Evolutionary conservation across 371 early-diverging fungal genomes (phyloP), one percentile per base, ranked within the genome.

Genomic region (Zychaea mexicana): DNA sequence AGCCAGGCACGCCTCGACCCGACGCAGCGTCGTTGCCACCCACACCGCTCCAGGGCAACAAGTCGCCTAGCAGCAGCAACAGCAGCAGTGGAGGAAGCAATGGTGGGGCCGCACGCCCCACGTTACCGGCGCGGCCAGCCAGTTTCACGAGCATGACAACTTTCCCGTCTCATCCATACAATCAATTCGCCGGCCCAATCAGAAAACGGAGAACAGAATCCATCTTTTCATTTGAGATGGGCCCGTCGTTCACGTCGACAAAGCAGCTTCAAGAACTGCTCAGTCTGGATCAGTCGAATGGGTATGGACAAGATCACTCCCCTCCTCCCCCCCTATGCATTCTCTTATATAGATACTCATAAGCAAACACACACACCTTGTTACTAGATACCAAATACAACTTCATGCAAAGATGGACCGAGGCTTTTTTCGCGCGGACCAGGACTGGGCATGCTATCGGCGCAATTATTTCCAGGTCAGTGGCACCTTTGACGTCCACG

Each of bases 391-490:
- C 62, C 79, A 82, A 47, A 57, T 85, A 52, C 78, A 78, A 28
- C 72, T 89, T 27, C 72, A 85, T 55, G 86, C 86, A 52, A 90
- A 90, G 57, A 84, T 93, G 57, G 92, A 91, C 65, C 85, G 87
- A 38, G 92, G 92, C 1, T 92, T 89, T 72, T 89, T 89, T 67
- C 65, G 88, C 58, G 88, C 90, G 17, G 83, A 87, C 30, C 86
- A 85, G 55, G 85, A 86, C 62, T 95, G 94, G 95, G 91, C 93
- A 2, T 94, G 95, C 71, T 94, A 94, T 74, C 87, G 95, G 26
- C 87, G 95, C 66, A 94, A 94, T 63, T 94, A 94, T 73, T 92
- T 94, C 63, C 92, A 94, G 72, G 84, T 94, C 46, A 90, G 90
- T 66, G 74, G 83, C 36, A 79, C 88, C 2, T 91, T 91, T 61